phyloP scores from a whole-genome alignment of 495 filamentous ascomycete species.

The Annulohypoxylon stygium region DNA sequence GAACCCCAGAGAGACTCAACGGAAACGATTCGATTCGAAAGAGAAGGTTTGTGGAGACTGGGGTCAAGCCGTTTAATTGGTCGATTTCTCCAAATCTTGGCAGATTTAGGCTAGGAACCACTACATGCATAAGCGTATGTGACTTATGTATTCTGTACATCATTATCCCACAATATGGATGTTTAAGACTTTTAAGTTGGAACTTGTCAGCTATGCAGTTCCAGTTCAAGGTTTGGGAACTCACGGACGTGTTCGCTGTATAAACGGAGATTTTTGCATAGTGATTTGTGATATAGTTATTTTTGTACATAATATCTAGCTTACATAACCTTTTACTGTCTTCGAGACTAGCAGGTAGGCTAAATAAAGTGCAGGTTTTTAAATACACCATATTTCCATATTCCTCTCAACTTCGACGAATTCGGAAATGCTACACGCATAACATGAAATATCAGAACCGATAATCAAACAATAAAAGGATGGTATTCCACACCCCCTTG shows the following conservation, averaged over 20 bases:
- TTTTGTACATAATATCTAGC: not conserved
- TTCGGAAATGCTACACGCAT: not conserved
- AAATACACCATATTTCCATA: not conserved
- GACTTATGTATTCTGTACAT: constrained; percentile 14
- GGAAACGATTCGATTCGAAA: constrained; percentile 16
- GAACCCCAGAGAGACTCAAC: constrained; percentile 4
- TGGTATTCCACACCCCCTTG: constrained; percentile 16
- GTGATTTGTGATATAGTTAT: too few relatives aligned
- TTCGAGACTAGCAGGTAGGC: too few relatives aligned
- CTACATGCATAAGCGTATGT: constrained; percentile 6
- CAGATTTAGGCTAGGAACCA: constrained; percentile 38
- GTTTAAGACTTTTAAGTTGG: not conserved
- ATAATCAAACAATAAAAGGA: constrained; percentile 7
- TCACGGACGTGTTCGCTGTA: constrained; percentile 3
- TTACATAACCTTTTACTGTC: not conserved
- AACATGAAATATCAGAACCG: constrained; percentile 3
- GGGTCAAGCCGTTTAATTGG: constrained; percentile 45
- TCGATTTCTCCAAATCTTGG: constrained; percentile 41
- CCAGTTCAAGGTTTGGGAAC: not conserved
- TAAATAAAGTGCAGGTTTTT: too few relatives aligned
- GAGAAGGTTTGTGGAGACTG: constrained; percentile 38
- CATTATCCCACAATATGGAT: not conserved
- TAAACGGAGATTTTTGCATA: not conserved
- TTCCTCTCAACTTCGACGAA: not conserved
- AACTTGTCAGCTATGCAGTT: not conserved